Base-by-base conservation (phyloP, 805 yeast species). In the Saturnispora dispora region DNA sequence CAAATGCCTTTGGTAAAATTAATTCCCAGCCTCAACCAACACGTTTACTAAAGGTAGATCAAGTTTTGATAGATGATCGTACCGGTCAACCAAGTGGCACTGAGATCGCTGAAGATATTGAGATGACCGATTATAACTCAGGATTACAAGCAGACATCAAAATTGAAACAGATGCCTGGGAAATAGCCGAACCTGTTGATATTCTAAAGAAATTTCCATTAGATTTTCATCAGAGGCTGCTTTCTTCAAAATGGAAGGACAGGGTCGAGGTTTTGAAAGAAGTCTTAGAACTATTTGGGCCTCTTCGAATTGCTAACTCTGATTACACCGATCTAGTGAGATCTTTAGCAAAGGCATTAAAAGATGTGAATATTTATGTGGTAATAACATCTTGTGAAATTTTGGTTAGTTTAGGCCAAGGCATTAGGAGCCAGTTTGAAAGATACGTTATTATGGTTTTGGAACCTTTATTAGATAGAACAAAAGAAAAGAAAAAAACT, bases 321-420 rank as follows among this genome's bases (percentile, higher is more conserved):
- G 95, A 90, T 63, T 88, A 83, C 65, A 56, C 75, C 6, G 82
- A 75, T 2, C 65, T 90, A n/a, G 67, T 82, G n/a, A 69, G 82
- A 51, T 64, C 74, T 1, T 72, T 88, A 57, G 78, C 83, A n/a
- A 83, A 81, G 57, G 78, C 89, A 54, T 73, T 89, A 62, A 88
- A 82, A 61, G 99, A 93, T 68, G 95, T 90, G 5, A 93, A 93
- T 63, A 76, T 89, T 49, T 89, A 84, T 67, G 96, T 87, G 13
- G 96, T 86, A 0, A 82, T 85, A 15, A 61, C 83, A 30, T 88
- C 96, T 0, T 84, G 95, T 1, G 79, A 79, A 51, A 79, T 85
- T 44, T 68, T 83, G 18, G 79, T 75, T 50, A 66, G 66, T 30
- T 63, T 91, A 33, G 85, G 88, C 1, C 74, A 73, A 30, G 96